Base-by-base conservation (phyloP, 805 yeast species). In the Maudiozyma turicensis region DNA sequence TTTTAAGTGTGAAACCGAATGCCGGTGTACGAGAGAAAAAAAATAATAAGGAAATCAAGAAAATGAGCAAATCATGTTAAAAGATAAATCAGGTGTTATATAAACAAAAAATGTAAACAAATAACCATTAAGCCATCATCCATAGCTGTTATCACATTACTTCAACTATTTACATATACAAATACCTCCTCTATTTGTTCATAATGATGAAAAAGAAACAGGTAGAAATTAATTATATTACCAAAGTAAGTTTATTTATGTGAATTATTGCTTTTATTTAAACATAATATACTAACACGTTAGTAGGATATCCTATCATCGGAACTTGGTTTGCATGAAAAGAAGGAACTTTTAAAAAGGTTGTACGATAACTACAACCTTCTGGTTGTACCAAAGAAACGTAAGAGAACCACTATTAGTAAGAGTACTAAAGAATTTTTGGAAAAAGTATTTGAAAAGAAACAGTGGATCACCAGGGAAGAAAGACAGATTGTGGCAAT, bases 391-490 rank as follows among this genome's bases (percentile, higher is more conserved):
- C 30, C 42, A 39, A 39, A 39, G 30, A 35, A 35, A 35, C 39
- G 42, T 39, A 20, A 39, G 30, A 39, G 30, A 39, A 20, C 30
- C 30, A 39, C 42, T 39, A 20, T 41, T 41, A 41, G 39, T 35
- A 35, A 32, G 34, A 32, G 34, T 32, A 32, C 13, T 32, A 32
- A 32, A 32, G 34, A 32, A 32, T 32, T 32, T 32, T 32, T 32
- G 34, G 34, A 32, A 32, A 32, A 32, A 32, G 34, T 32, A 38
- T 38, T 38, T 38, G 40, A 38, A 38, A 38, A 38, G 40, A 38
- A 38, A 38, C 40, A 38, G 40, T 38, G 40, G 40, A 38, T 38
- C 40, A 38, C 40, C 40, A 38, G 40, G 40, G 40, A 38, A 38
- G 40, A 38, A 38, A 38, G 40, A 38, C 40, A 38, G 40, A 38